Evolutionary conservation across 2,329 filamentous ascomycete species (phyloP).

Genomic region (Aspergillus novoparasiticus): DNA sequence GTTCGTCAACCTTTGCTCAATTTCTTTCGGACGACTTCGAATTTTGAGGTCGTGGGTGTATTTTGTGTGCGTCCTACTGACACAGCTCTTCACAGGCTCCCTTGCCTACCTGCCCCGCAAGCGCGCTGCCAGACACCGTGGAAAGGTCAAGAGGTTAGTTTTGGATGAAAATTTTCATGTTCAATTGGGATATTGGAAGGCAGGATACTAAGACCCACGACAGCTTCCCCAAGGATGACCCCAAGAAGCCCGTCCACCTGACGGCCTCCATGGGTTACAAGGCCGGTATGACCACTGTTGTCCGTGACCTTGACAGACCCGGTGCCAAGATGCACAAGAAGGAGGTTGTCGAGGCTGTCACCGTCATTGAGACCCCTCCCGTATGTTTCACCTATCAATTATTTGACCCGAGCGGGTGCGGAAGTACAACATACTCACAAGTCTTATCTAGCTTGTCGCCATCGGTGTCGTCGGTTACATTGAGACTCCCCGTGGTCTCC

Average conservation of each 20-base stretch:
- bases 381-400: conserved; percentile 61
- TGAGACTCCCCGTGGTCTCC: conserved; percentile 98
- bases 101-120: conserved; percentile 86
- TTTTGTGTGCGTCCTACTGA: conserved; percentile 36
- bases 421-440: not conserved
- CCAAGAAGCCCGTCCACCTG: conserved; percentile 99
- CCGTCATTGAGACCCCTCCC: conserved; percentile 89
- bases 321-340: conserved; percentile 99
- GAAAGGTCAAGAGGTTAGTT: conserved; percentile 96
- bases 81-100: conserved; percentile 54
- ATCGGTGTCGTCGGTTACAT: conserved; percentile 99
- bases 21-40: conserved; percentile 44
- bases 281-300: conserved; percentile 99
- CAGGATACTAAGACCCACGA: conserved; percentile 34
- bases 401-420: not conserved
- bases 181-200: conserved; percentile 6
- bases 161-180: conserved; percentile 16
- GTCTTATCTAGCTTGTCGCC: conserved; percentile 82
- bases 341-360: conserved; percentile 87
- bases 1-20: conserved; percentile 67
- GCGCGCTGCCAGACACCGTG: conserved; percentile 90
- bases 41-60: conserved; percentile 31
- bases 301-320: conserved; percentile 97
- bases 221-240: conserved; percentile 99
- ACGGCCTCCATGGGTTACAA: conserved; percentile 99